These are phyloP conservation scores for Tilletia indica DNA, from an alignment of 1,284 basidiomycete species.

Conservation along the genomic window DNA sequence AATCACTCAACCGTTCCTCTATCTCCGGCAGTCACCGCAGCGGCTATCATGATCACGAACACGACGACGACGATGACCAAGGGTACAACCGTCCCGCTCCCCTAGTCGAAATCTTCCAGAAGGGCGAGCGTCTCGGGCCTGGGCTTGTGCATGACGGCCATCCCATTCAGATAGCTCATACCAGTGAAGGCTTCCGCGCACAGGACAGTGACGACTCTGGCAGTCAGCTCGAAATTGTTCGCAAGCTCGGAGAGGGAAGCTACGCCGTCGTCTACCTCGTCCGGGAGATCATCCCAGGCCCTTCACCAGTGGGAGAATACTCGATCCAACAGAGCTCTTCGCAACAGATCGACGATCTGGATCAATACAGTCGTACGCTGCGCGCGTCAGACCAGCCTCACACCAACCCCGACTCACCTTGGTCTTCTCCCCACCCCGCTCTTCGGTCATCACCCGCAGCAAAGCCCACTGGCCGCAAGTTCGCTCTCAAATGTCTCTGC, in stretches of 20 bases:
- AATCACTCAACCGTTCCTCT: not conserved
- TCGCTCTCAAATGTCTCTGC: constrained; percentile 91
- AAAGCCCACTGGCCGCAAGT: constrained; percentile 63
- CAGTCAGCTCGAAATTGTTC: constrained; percentile 45
- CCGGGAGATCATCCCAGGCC: constrained; percentile 33
- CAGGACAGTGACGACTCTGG: constrained; percentile 39
- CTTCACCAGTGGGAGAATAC: not conserved
- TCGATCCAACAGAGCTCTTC: not conserved
- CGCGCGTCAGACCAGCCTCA: constrained; percentile 2
- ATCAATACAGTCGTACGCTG: constrained; percentile 7
- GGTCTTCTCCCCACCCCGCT: not conserved
- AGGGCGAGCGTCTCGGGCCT: constrained; percentile 49
- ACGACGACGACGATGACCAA: not conserved
- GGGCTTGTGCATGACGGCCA: constrained; percentile 51
- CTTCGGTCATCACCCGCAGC: not conserved
- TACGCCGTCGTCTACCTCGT: constrained; percentile 54
- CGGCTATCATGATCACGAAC: not conserved
- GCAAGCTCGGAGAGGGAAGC: constrained; percentile 52
- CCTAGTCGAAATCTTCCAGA: constrained; percentile 43
- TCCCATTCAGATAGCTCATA: constrained; percentile 44
- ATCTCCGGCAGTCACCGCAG: not conserved
- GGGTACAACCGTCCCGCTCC: not conserved
- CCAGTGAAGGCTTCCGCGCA: constrained; percentile 45
- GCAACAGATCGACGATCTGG: not conserved
- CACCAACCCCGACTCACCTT: constrained; percentile 13